A percentile compares a stretch with the other conserved stretches of the same genome.
phyloP scores from a whole-genome alignment of 73 alveolate genomes.

The Paramecium sonneborni region DNA sequence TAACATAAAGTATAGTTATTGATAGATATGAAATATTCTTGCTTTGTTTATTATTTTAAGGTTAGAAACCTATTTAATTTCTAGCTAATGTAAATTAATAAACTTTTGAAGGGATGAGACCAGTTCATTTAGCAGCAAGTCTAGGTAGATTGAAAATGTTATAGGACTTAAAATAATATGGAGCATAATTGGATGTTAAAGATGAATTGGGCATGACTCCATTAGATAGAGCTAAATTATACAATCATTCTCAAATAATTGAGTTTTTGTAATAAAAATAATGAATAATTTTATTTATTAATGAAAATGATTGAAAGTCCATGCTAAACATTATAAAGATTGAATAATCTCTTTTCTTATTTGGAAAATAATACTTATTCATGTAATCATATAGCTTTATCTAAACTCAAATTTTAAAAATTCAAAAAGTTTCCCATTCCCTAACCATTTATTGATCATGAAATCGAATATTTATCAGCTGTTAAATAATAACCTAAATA shows the following conservation, averaged over 20 bases:
- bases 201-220: slow-evolving; percentile 41
- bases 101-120: background rate
- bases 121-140: slow-evolving; percentile 48
- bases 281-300: background rate
- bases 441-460: background rate
- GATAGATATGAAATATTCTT: slow-evolving; percentile 25
- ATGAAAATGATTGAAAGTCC: background rate
- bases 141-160: slow-evolving; percentile 10
- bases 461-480: background rate
- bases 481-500: background rate
- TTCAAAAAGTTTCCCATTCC: background rate
- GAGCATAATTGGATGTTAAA: background rate
- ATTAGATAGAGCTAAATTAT: background rate
- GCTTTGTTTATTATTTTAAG: background rate
- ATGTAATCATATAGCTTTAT: background rate
- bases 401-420: background rate
- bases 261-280: slow-evolving; percentile 18
- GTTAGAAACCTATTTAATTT: background rate
- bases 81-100: background rate
- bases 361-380: background rate
- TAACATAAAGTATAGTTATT: background rate
- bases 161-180: background rate
- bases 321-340: background rate
- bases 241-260: background rate
- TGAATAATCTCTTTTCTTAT: background rate